phyloP scores from a whole-genome alignment of 345 rosid species.

The Corchorus olitorius region DNA sequence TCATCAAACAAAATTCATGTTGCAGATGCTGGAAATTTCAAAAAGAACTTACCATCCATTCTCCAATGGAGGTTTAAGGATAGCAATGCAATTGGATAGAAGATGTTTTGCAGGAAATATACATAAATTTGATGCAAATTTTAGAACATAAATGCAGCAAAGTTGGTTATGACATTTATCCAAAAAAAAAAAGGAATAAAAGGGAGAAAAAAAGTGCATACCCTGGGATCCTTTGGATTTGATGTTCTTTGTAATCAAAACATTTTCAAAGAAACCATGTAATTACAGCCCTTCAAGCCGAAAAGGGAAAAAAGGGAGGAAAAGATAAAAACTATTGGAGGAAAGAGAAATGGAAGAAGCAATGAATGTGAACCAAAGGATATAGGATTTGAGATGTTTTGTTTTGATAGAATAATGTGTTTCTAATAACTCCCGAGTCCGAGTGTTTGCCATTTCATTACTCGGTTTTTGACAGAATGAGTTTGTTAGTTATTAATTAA shows the following conservation, averaged over 20 bases:
- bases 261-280: slow-evolving; percentile 18
- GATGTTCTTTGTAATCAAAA: slow-evolving; percentile 13
- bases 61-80: background rate
- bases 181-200: background rate
- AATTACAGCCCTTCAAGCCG: background rate
- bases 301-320: background rate
- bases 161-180: background rate
- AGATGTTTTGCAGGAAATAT: background rate
- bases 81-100: background rate
- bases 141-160: background rate
- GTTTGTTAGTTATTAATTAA: background rate
- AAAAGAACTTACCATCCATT: background rate
- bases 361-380: background rate
- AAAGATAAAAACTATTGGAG: background rate
- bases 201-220: background rate
- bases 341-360: background rate
- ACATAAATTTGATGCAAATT: background rate
- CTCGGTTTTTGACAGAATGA: background rate
- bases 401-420: background rate
- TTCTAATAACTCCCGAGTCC: background rate
- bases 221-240: slow-evolving; percentile 15
- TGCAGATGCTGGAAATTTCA: background rate
- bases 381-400: slow-evolving; percentile 9
- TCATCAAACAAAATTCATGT: background rate
- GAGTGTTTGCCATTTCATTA: background rate